Evolutionary conservation across 164 flowering plant species (phyloP), one percentile per base, ranked within the genome.

Genomic region (Buxus sempervirens): DNA sequence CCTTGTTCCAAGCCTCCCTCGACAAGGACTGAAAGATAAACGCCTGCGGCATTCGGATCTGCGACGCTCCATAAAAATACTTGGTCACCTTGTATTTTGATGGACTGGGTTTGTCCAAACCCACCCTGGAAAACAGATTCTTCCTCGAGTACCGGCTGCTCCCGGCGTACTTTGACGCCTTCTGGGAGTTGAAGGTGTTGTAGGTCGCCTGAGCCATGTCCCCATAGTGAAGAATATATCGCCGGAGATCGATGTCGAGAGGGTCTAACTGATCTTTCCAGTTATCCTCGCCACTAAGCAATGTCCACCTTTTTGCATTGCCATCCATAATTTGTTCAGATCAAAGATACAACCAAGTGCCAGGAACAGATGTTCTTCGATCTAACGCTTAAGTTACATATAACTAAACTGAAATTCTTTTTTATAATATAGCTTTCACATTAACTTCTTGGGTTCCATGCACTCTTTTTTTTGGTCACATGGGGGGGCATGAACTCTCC

Each of bases 231-330:
- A 87, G 71, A 28, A 87, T 63, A 84, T 74, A 78, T 16, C 69
- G 63, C 0, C 91, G 86, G 60, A 85, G 86, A 71, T 84, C 83
- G 9, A 68, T 57, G 57, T 85, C 84, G 0, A 83, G 79, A 15
- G 91, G 91, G 1, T 85, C 80, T 54, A 85, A 62, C 0, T 83
- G 70, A 21, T 69, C 73, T 8, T 80, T 57, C 91, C 91, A 86
- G 16, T 85, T 55, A 27, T 73, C 51, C 28, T 70, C 56, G 15
- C 91, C 91, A 62, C 79, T 80, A 0, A 83, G 79, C 9, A 16
- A 41, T 62, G 26, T 68, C 91, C 91, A 86, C 72, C 65, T 77
- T 27, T 70, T 78, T 10, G 81, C 80, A 49, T 78, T 64, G 73
- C 59, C 56, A 41, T 12, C 45, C 45, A 41, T 41, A 41, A 41